These are phyloP conservation scores for Penicillium sclerotigenum DNA, from an alignment of 2,329 filamentous ascomycete species.

Conservation along the genomic window DNA sequence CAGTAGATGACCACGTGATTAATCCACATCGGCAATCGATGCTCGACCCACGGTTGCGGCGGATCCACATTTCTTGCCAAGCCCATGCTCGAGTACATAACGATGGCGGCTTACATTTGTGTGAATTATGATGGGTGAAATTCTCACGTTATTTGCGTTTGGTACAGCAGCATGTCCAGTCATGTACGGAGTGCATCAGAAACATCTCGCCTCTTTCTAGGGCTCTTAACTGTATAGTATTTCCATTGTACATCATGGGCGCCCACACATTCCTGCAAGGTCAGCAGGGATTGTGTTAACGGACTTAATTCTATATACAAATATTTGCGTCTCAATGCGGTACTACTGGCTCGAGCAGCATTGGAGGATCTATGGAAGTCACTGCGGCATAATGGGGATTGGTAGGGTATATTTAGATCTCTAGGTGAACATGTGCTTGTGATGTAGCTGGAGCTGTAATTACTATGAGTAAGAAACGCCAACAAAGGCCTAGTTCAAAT, in stretches of 20 bases:
- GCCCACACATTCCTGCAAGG: constrained; percentile 8
- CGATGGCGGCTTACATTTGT: too few relatives aligned
- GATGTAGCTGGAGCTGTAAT: neutral
- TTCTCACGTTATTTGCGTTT: too few relatives aligned
- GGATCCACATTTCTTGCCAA: too few relatives aligned
- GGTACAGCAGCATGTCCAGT: constrained; percentile 35
- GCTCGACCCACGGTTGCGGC: neutral
- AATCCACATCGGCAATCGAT: too few relatives aligned
- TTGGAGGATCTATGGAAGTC: constrained; percentile 10
- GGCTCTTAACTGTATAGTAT: constrained; percentile 13
- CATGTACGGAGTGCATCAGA: constrained; percentile 5
- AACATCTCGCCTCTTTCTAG: constrained; percentile 5
- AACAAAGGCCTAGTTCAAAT: too few relatives aligned
- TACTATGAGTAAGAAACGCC: neutral
- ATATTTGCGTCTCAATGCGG: constrained; percentile 7
- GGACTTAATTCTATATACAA: constrained; percentile 8
- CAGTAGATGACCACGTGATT: too few relatives aligned
- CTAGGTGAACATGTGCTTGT: constrained; percentile 12
- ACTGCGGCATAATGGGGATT: constrained; percentile 4
- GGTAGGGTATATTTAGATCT: constrained; percentile 8
- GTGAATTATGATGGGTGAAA: too few relatives aligned
- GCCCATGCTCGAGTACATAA: too few relatives aligned
- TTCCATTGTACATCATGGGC: constrained; percentile 11
- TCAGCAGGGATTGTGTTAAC: constrained; percentile 2
- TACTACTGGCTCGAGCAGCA: constrained; percentile 5